Base-by-base conservation (phyloP, 495 filamentous ascomycete species). In the Neurospora sp. region DNA sequence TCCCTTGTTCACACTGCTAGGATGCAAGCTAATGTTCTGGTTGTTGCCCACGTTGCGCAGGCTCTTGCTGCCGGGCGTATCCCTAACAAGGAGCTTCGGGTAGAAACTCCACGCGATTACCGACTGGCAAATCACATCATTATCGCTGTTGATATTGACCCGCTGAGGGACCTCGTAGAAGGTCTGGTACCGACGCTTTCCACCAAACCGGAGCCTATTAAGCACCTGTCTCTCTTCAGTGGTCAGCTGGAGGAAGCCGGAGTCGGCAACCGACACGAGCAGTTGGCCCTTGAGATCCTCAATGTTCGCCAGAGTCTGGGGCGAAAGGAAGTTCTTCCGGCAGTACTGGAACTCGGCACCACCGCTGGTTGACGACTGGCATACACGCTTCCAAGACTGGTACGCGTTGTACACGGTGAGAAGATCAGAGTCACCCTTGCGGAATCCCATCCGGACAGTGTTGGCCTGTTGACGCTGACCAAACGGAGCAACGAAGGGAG, bases 261-360 rank as follows among this genome's bases (percentile, higher is more conserved):
- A 90, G 76, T 98, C 96, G 12, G 90, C 90, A 0, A 98, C 86
- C 2, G 91, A 90, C 5, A 92, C 89, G 2, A 97, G 82, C 5
- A 99, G 88, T 75, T 99, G 96, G 27, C 91, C 92, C 78, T 98
- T 98, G 54, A 98, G 83, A 75, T 99, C 96, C 77, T 99, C 96
- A 75, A 99, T 97, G 71, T 92, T 94, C 18, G 88, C 86, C 0
- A 99, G 85, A 0, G 92, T 94, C 78, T 96, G 94, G 5, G 88
- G 83, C 20, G 89, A 94, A 70, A 99, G 88, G 78, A 92, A 98
- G 80, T 96, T 97, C 84, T 94, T 97, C 39, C 91, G 89, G 81
- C 96, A 98, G 82, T 96, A 99, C 70, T 92, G 87, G 72, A 88
- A 91, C 76, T 97, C 94, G 72, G 91, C 90, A 2, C 86, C 85